Evolutionary conservation across 129 eudicot genomes (phyloP), one percentile per base, ranked within the genome.

Genomic region (Calendula officinalis): DNA sequence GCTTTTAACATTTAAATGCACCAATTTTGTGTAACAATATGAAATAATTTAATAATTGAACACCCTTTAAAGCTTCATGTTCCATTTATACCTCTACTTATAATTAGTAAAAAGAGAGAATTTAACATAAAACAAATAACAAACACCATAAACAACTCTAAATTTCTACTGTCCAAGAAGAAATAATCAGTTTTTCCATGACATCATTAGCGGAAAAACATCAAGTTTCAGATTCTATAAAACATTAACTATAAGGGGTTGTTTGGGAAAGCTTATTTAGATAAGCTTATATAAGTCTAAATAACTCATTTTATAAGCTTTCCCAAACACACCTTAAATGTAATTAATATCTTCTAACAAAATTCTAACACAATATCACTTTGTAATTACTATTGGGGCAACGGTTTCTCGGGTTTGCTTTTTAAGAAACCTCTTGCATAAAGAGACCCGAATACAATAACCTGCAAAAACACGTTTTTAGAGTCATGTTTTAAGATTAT

Each of bases 391-490:
- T n/a, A n/a, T n/a, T n/a, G n/a, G 9, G 86, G 78, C 53, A 67
- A 38, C 6, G 83, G 79, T 55, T 59, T 83, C 14, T 70, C 79
- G n/a, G 88, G 81, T 57, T 69, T 88, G 9, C 66, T 75, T 74
- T 62, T 82, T 54, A 81, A 67, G 77, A 85, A 94, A 68, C 80
- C 77, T 67, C 78, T 83, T 2, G 87, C 80, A 63, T 94, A 94
- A 41, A 94, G 84, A 33, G 97, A 73, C 14, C 95, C 95, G 32
- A 94, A 94, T 37, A 94, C 99, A 49, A 88, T 81, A 32, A 88
- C 95, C 99, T 94, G 83, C 32, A 11, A 2, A 57, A 77, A 22
- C 5, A 35, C 0, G 16, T 51, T 65, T 54, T 34, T 13, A 68
- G 47, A 41, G n/a, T 40, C 22, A 14, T 63, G 48, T 10, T 27